These are phyloP conservation scores for Coemansia aciculifera DNA, from an alignment of 192 early-diverging fungal genomes.

Conservation along the genomic window DNA sequence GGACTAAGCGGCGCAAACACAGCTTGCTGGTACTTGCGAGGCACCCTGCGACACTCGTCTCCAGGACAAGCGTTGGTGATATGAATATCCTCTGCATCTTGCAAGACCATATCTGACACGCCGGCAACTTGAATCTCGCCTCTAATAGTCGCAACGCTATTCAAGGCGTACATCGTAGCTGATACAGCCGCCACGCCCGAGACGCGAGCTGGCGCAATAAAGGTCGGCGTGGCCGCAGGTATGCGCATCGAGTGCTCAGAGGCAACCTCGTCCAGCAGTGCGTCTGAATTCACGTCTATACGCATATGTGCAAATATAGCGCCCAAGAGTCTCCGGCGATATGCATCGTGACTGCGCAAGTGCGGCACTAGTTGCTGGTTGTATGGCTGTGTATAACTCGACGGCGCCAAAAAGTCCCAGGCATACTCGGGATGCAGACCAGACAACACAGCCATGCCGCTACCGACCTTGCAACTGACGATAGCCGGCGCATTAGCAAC, in stretches of 20 bases:
- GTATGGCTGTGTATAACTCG: constrained; percentile 50
- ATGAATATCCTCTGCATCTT: constrained; percentile 47
- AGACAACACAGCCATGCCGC: constrained; percentile 67
- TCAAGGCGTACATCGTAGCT: constrained; percentile 30
- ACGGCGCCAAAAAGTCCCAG: constrained; percentile 57
- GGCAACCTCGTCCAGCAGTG: constrained; percentile 25
- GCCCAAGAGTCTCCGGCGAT: constrained; percentile 59
- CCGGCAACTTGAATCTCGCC: constrained; percentile 17
- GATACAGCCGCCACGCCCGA: constrained; percentile 30
- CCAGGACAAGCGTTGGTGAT: constrained; percentile 26
- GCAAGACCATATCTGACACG: constrained; percentile 26
- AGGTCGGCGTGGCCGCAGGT: constrained; percentile 31
- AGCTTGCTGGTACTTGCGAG: constrained; percentile 26
- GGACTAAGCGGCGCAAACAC: constrained; percentile 18
- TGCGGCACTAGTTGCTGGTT: constrained; percentile 55
- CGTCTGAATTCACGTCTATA: constrained; percentile 64
- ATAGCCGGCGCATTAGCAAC: constrained; percentile 58
- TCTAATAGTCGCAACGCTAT: constrained; percentile 18
- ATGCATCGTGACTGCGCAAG: constrained; percentile 53
- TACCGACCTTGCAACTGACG: constrained; percentile 67
- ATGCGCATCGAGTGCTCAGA: constrained; percentile 22
- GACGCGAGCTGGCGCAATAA: constrained; percentile 40
- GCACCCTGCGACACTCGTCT: constrained; percentile 24
- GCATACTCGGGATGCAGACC: constrained; percentile 87
- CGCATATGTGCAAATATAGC: constrained; percentile 59